Conservation (phyloP, 1,284 basidiomycete genomes). For the Trichosporon sp. region DNA sequence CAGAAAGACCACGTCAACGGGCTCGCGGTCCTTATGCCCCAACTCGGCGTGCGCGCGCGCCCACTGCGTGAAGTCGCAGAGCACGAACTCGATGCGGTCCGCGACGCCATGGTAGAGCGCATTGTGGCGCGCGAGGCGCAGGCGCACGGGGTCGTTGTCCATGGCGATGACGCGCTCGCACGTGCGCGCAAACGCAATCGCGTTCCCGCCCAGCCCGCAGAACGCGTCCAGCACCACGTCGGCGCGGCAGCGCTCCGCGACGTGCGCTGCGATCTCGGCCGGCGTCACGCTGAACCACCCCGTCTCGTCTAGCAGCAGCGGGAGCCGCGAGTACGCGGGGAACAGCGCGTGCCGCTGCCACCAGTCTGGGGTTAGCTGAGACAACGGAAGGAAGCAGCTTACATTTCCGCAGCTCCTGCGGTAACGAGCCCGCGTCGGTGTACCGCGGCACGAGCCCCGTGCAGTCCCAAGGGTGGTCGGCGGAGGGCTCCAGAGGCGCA, state of each 20-base stretch:
- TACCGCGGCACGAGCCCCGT: constrained; percentile 68
- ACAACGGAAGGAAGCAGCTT: constrained; percentile 36
- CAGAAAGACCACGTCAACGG: constrained; percentile 81
- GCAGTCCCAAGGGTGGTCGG: constrained; percentile 56
- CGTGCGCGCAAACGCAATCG: constrained; percentile 93
- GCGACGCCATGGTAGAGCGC: constrained; percentile 88
- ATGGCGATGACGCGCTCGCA: constrained; percentile 91
- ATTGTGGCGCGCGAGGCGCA: constrained; percentile 85
- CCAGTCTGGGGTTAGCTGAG: constrained; percentile 60
- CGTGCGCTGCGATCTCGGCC: constrained; percentile 82
- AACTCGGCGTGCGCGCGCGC: constrained; percentile 58
- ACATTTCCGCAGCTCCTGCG: constrained; percentile 76
- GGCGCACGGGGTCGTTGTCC: constrained; percentile 75
- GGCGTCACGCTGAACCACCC: constrained; percentile 98
- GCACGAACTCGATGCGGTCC: constrained; percentile 87
- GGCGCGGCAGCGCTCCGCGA: constrained; percentile 84
- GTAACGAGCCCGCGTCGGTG: constrained; percentile 61
- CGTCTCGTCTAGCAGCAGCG: constrained; percentile 56
- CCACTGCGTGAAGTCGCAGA: constrained; percentile 80
- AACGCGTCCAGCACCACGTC: constrained; percentile 73
- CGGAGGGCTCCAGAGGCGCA: constrained; percentile 12
- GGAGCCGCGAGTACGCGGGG: constrained; percentile 65
- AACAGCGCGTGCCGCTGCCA: constrained; percentile 75
- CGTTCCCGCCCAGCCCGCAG: constrained; percentile 95
- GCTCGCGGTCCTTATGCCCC: constrained; percentile 36